Percentiles rank a stretch among this genome's conserved stretches.
These are phyloP conservation scores for Colletotrichum falcatum DNA, from an alignment of 2,329 filamentous ascomycete species.

Conservation along the genomic window DNA sequence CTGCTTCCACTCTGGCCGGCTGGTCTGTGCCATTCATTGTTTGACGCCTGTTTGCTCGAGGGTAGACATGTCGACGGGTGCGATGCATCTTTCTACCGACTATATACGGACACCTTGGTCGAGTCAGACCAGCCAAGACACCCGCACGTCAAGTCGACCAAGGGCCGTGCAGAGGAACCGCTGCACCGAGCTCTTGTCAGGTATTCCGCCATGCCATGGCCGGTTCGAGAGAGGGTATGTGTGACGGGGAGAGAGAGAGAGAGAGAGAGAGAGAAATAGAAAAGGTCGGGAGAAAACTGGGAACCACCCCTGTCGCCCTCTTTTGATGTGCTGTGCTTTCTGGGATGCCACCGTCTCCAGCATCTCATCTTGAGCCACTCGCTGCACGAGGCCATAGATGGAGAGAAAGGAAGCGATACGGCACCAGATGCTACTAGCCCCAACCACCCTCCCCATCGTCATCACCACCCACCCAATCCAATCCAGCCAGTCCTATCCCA, in stretches of 20 bases:
- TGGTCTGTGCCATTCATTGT: constrained; percentile 30
- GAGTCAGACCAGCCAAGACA: constrained; percentile 11
- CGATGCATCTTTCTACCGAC: too few species aligned
- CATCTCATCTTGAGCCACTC: constrained; percentile 14
- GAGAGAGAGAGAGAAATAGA: not conserved
- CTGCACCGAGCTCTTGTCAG: constrained; percentile 12
- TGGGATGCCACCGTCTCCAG: not conserved
- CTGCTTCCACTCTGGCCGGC: not conserved
- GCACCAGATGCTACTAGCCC: constrained; percentile 23
- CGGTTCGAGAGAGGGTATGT: not conserved
- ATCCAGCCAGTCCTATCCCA: not conserved
- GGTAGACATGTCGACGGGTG: not conserved
- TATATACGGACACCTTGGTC: too few species aligned
- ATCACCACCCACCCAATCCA: not conserved
- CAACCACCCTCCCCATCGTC: constrained; percentile 25
- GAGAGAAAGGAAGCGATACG: not conserved
- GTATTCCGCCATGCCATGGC: not conserved
- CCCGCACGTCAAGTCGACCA: constrained; percentile 8
- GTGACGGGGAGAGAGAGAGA: not conserved
- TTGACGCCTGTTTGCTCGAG: constrained; percentile 33
- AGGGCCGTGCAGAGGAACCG: constrained; percentile 17
- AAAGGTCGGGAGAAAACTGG: constrained; percentile 39
- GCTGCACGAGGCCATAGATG: too few species aligned
- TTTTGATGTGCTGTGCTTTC: not conserved
- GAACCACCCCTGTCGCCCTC: constrained; percentile 32